Evolutionary conservation across 2,329 filamentous ascomycete genomes (phyloP).

Genomic region (Blastomyces emzantsi): DNA sequence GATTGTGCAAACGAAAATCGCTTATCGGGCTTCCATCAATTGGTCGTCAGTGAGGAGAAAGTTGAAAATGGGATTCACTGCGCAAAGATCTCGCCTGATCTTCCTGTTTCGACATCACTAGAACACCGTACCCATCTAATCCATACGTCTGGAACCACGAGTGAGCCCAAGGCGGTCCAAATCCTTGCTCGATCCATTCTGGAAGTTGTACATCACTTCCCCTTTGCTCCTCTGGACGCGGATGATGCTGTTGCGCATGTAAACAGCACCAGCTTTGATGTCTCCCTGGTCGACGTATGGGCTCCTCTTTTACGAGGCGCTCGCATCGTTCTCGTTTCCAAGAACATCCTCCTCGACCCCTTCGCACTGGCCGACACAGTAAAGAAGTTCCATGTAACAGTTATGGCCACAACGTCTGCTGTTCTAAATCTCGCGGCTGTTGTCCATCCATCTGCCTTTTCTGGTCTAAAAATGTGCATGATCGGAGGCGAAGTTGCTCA

Average conservation of each 20-base stretch:
- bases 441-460: conserved; percentile 15
- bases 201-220: conserved; percentile 18
- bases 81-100: neutral
- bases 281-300: conserved; percentile 23
- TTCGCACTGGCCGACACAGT: conserved; percentile 11
- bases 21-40: neutral
- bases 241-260: conserved; percentile 17
- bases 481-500: conserved; percentile 20
- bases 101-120: conserved; percentile 9
- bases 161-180: conserved; percentile 18
- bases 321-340: conserved; percentile 14
- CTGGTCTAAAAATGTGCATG: conserved; percentile 11
- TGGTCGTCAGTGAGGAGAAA: neutral
- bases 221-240: conserved; percentile 14
- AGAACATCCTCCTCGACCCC: conserved; percentile 14
- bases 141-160: conserved; percentile 11
- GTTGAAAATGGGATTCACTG: neutral
- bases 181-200: conserved; percentile 18
- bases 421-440: conserved; percentile 16
- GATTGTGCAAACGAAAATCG: conserved; percentile 8
- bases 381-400: conserved; percentile 11
- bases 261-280: conserved; percentile 22
- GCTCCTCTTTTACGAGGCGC: conserved; percentile 17
- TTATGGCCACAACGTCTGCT: conserved; percentile 17
- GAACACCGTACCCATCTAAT: conserved; percentile 11